phyloP scores from a whole-genome alignment of 2,329 filamentous ascomycete species.

The Endoconidiophora laricicola region DNA sequence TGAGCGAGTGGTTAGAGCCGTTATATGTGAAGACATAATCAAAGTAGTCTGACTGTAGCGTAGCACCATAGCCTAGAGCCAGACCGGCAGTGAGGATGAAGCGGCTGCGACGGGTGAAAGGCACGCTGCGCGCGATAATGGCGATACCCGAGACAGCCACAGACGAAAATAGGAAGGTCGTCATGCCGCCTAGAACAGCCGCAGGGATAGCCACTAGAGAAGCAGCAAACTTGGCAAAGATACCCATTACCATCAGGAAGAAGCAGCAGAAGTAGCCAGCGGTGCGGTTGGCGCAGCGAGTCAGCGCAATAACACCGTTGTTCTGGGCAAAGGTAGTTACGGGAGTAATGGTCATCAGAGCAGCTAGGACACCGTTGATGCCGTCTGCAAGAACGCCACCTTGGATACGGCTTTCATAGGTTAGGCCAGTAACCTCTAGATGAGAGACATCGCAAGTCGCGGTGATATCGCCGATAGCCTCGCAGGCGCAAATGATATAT shows the following conservation, averaged over 20 bases:
- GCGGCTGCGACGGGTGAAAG: conserved; percentile 63
- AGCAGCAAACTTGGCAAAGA: conserved; percentile 72
- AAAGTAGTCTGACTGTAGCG: conserved; percentile 51
- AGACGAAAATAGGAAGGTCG: conserved; percentile 63
- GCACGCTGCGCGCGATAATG: conserved; percentile 52
- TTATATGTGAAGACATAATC: conserved; percentile 54
- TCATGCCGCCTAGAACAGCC: conserved; percentile 52
- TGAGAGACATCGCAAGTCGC: conserved; percentile 68
- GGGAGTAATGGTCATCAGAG: conserved; percentile 62
- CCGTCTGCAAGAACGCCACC: conserved; percentile 67
- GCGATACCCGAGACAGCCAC: conserved; percentile 64
- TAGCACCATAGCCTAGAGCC: conserved; percentile 55
- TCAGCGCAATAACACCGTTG: conserved; percentile 71
- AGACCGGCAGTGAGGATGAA: conserved; percentile 68
- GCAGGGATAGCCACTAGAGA: conserved; percentile 60
- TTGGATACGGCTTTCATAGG: conserved; percentile 63
- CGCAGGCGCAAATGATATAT: conserved; percentile 58
- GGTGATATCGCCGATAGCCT: conserved; percentile 66
- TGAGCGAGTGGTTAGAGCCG: conserved; percentile 48
- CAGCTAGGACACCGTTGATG: conserved; percentile 56
- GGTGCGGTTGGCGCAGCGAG: conserved; percentile 63
- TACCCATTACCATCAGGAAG: conserved; percentile 64
- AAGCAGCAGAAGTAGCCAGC: conserved; percentile 64
- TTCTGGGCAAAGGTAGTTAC: conserved; percentile 73
- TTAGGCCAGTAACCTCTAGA: conserved; percentile 53